Evolutionary conservation across 306 rosid species (phyloP).

Genomic region (Casuarina glauca): DNA sequence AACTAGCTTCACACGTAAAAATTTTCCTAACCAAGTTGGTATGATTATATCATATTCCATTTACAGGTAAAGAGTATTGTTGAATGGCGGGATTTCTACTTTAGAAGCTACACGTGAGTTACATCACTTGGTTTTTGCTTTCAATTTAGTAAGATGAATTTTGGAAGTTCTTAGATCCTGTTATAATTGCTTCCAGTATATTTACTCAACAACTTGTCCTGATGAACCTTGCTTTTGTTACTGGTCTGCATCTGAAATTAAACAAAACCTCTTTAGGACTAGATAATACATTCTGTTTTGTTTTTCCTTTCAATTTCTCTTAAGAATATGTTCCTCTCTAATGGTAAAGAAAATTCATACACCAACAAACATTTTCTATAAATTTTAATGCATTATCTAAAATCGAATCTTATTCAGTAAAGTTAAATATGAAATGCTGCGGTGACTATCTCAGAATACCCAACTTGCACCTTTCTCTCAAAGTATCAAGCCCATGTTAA

Average conservation of each 20-base stretch:
- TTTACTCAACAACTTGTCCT: background rate
- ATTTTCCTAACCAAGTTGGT: no score
- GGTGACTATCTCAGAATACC: no score
- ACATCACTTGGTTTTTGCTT: slow-evolving; percentile 19
- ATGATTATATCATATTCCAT: slow-evolving; percentile 10
- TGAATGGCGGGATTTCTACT: slow-evolving; percentile 92
- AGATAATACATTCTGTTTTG: background rate
- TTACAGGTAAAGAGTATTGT: slow-evolving; percentile 87
- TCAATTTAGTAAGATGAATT: slow-evolving; percentile 16
- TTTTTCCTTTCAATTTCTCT: background rate
- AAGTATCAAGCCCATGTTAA: no score
- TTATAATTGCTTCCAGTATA: slow-evolving; percentile 4
- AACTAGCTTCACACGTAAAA: background rate
- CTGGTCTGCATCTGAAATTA: background rate
- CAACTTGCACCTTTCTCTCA: no score
- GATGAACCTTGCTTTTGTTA: background rate
- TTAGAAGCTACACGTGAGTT: slow-evolving; percentile 73
- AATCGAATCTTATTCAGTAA: no score
- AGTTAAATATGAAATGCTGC: no score
- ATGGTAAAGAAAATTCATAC: background rate
- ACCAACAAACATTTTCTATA: background rate
- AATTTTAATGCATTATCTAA: background rate
- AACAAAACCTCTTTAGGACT: background rate
- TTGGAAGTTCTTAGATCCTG: slow-evolving; percentile 6
- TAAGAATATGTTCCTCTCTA: background rate